Conservation (phyloP, 2,329 filamentous ascomycete genomes). For the Ambrosiella beaveri region DNA sequence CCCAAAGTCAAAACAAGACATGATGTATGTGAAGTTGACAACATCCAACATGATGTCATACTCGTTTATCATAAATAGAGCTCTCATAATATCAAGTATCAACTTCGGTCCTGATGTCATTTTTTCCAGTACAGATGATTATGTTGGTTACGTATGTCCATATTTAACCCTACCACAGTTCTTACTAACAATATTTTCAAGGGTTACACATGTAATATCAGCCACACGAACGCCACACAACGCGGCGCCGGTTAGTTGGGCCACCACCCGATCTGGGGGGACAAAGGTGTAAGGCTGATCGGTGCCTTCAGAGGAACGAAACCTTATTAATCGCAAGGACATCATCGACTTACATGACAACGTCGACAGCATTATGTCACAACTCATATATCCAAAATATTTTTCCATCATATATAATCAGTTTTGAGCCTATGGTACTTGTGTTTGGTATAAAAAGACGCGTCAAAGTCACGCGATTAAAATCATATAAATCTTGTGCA, state of each 20-base stretch:
- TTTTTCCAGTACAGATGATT: too few relatives aligned
- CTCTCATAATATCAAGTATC: too few relatives aligned
- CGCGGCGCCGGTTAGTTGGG: conserved; percentile 2
- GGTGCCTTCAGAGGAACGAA: neutral
- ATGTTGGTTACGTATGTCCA: too few relatives aligned
- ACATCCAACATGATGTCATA: too few relatives aligned
- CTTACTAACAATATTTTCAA: too few relatives aligned
- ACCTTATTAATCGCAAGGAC: neutral
- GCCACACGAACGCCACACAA: neutral
- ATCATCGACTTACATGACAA: neutral
- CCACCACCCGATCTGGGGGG: conserved; percentile 5
- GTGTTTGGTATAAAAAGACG: conserved; percentile 7
- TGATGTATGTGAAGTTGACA: too few relatives aligned
- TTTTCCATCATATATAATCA: neutral
- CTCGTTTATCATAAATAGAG: too few relatives aligned
- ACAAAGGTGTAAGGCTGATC: conserved; percentile 8
- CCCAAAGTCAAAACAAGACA: too few relatives aligned
- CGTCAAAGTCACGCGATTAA: conserved; percentile 10
- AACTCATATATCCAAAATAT: neutral
- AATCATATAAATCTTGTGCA: neutral
- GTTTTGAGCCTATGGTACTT: neutral
- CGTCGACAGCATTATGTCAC: neutral
- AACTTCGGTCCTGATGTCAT: too few relatives aligned
- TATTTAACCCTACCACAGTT: too few relatives aligned
- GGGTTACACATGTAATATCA: too few relatives aligned